Evolutionary conservation across 345 rosid species (phyloP), one percentile per base, ranked within the genome.

Genomic region (Dimocarpus longan): DNA sequence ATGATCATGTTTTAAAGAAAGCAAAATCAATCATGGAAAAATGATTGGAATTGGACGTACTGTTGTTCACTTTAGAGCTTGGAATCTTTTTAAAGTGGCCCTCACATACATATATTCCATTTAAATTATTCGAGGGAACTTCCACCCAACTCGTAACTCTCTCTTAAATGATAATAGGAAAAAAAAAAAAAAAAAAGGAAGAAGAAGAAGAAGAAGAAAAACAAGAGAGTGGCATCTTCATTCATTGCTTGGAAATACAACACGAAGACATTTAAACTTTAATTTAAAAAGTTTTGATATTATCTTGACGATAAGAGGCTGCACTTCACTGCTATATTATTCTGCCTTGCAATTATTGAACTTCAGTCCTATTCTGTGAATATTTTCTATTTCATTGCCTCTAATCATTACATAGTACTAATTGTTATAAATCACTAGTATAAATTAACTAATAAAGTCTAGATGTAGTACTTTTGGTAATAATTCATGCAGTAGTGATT

Each of bases 1-100:
- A 3, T 32, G 37, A 32, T 32, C 37, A 32, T 32, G 37, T 32
- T 32, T 32, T 32, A 32, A 32, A 32, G 5, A 46, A n/a, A 60
- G 9, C 11, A 7, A 60, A 60, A 60, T 69, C 42, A 64, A 73
- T 57, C 70, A 78, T 40, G 8, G 12, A 18, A 57, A 26, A 74
- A 46, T 66, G 60, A 67, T 71, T 76, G 75, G 19, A 79, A 83
- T 69, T 60, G 71, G 8, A 18, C 46, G 21, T 76, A 62, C 40
- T 59, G 66, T 79, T 62, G 54, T 5, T 68, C 79, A 82, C 68
- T 73, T 78, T 79, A 50, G 42, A 56, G 46, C 16, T 28, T 10
- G 72, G 74, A 76, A 80, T 67, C 72, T 64, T 74, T 37, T 4
- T 32, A 50, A 37, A 64, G 60, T 76, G 77, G 79, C 19, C 75